Conservation (phyloP, 78 protist species). For the Creolimax fragrantissima region DNA sequence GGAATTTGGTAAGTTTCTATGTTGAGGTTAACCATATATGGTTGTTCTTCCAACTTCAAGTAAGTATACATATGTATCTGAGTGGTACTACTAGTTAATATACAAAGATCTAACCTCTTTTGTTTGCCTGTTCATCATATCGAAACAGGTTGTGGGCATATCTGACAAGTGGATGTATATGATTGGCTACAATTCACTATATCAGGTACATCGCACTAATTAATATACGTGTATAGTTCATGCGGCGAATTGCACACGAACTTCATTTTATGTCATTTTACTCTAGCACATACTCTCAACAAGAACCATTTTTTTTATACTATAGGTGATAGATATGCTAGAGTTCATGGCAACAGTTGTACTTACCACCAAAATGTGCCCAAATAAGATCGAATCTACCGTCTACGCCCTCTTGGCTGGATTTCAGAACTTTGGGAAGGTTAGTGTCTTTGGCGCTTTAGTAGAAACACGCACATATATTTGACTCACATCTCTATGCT, state of each 20-base stretch:
- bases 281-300: too few species aligned
- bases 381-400: conserved; percentile 16
- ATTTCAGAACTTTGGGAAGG: conserved; percentile 44
- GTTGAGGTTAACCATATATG: too few species aligned
- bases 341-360: conserved; percentile 43
- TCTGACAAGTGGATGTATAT: conserved; percentile 5
- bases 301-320: too few species aligned
- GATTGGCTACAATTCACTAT: conserved; percentile 12
- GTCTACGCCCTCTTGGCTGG: conserved; percentile 42
- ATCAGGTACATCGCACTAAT: too few species aligned
- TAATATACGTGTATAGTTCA: too few species aligned
- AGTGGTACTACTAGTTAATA: background rate
- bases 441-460: background rate
- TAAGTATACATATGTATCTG: too few species aligned
- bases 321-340: conserved; percentile 1
- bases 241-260: too few species aligned
- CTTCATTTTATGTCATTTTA: too few species aligned
- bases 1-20: conserved; percentile 31
- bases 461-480: background rate
- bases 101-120: too few species aligned
- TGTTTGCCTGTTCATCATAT: too few species aligned
- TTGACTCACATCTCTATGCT: background rate
- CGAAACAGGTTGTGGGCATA: background rate
- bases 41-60: too few species aligned
- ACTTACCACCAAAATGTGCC: conserved; percentile 42